Evolutionary conservation across 345 rosid genomes (phyloP).

Genomic region (Abelmoschus esculentus): DNA sequence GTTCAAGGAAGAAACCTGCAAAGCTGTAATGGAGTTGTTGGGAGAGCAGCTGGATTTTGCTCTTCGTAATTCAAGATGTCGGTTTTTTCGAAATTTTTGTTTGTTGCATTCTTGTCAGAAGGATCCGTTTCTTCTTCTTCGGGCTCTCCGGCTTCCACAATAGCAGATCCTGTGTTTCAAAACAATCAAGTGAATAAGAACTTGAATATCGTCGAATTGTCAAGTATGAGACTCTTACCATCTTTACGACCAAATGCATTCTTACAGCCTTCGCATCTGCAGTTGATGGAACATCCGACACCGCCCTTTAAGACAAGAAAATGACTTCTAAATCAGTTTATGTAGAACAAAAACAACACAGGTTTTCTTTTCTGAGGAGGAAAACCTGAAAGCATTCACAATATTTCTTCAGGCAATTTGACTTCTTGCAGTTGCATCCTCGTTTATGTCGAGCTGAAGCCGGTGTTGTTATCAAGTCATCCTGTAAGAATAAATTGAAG

Average conservation of each 20-base stretch:
- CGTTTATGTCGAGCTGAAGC: conserved; percentile 94
- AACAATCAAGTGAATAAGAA: background rate
- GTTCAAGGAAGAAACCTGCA: conserved; percentile 45
- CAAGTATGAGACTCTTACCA: conserved; percentile 36
- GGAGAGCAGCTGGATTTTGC: conserved; percentile 51
- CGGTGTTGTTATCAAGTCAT: conserved; percentile 74
- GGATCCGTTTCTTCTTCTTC: conserved; percentile 59
- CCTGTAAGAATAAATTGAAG: conserved; percentile 35
- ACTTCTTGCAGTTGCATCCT: conserved; percentile 99
- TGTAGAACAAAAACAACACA: conserved; percentile 12
- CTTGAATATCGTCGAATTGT: background rate
- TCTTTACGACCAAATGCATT: conserved; percentile 85
- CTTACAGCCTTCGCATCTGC: conserved; percentile 98
- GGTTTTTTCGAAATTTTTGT: conserved; percentile 29
- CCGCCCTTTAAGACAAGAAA: conserved; percentile 52
- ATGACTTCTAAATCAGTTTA: conserved; percentile 17
- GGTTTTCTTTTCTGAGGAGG: background rate
- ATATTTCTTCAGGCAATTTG: conserved; percentile 88
- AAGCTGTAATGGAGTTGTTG: conserved; percentile 55
- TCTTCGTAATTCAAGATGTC: conserved; percentile 37
- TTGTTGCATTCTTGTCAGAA: conserved; percentile 28
- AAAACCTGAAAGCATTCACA: conserved; percentile 99
- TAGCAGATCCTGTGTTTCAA: conserved; percentile 44
- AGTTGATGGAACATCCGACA: conserved; percentile 93
- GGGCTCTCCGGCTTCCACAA: conserved; percentile 28